Conservation (phyloP, 768 basidiomycete genomes). For the Guyanaporus albipodus region DNA sequence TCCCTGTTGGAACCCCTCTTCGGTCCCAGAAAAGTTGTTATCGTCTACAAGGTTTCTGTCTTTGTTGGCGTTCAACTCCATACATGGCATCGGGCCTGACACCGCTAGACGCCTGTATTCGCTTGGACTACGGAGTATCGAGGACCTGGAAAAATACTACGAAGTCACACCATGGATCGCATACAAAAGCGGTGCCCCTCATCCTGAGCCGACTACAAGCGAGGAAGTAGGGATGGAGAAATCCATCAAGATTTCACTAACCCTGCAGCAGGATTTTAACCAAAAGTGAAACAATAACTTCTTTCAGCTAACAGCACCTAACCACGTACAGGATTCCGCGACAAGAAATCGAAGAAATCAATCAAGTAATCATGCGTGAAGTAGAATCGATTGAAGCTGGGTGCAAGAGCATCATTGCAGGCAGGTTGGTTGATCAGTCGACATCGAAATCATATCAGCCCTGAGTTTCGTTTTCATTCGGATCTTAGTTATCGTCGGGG, state of each 20-base stretch:
- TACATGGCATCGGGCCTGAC: conserved; percentile 74
- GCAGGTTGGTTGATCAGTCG: conserved; percentile 53
- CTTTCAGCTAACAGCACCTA: neutral
- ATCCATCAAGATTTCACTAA: conserved; percentile 56
- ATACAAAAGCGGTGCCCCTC: conserved; percentile 17
- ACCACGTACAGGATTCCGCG: conserved; percentile 56
- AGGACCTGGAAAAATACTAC: conserved; percentile 67
- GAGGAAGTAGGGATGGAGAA: conserved; percentile 30
- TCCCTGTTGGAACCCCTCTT: neutral
- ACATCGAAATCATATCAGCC: neutral
- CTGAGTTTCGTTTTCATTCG: neutral
- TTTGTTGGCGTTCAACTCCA: conserved; percentile 53
- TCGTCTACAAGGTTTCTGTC: conserved; percentile 51
- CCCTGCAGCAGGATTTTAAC: conserved; percentile 54
- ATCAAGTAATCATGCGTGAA: conserved; percentile 61
- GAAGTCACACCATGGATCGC: conserved; percentile 37
- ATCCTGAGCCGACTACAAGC: conserved; percentile 17
- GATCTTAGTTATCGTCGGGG: conserved; percentile 73
- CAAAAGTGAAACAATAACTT: conserved; percentile 34
- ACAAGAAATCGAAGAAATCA: conserved; percentile 75
- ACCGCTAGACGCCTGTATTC: conserved; percentile 65
- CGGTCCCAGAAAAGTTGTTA: conserved; percentile 42
- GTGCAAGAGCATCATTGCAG: conserved; percentile 71
- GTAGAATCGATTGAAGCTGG: conserved; percentile 59
- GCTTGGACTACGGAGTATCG: conserved; percentile 60